Evolutionary conservation across 2,329 filamentous ascomycete species (phyloP).

Genomic region (Apiospora saccharicola): DNA sequence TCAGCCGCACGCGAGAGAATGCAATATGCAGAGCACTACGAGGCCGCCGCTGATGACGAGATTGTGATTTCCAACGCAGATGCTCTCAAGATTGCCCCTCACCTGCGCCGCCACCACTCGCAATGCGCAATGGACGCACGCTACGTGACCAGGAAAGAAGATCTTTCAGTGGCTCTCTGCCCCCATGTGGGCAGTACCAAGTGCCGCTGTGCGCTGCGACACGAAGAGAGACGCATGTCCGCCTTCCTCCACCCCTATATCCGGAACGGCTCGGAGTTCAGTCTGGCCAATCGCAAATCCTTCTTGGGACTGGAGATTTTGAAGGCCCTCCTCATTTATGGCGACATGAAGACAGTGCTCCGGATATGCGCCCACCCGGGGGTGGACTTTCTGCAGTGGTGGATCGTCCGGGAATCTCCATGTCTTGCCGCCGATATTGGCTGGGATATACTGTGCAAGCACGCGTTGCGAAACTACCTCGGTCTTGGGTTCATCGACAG

Average conservation of each 20-base stretch:
- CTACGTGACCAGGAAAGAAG: not conserved
- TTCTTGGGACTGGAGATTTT: not conserved
- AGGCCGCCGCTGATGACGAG: not conserved
- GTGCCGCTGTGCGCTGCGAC: not conserved
- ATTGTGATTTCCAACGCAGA: not conserved
- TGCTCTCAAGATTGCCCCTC: not conserved
- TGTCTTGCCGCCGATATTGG: not conserved
- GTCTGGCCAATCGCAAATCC: not conserved
- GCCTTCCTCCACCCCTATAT: not conserved
- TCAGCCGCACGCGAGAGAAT: not conserved
- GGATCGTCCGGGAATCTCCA: not conserved
- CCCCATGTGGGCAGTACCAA: not conserved
- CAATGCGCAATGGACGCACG: not conserved
- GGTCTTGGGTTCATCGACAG: not conserved
- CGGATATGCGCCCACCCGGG: not conserved
- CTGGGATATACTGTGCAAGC: not conserved
- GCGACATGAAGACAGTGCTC: not conserved
- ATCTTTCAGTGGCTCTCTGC: not conserved
- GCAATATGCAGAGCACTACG: not conserved
- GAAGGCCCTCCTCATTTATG: not conserved
- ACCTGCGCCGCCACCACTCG: not conserved
- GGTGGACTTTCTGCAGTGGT: not conserved
- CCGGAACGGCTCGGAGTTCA: not conserved
- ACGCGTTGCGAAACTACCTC: not conserved
- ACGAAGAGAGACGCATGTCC: not conserved